Conservation (phyloP, 192 early-diverging fungal genomes). For the Backusella mclennaniae region DNA sequence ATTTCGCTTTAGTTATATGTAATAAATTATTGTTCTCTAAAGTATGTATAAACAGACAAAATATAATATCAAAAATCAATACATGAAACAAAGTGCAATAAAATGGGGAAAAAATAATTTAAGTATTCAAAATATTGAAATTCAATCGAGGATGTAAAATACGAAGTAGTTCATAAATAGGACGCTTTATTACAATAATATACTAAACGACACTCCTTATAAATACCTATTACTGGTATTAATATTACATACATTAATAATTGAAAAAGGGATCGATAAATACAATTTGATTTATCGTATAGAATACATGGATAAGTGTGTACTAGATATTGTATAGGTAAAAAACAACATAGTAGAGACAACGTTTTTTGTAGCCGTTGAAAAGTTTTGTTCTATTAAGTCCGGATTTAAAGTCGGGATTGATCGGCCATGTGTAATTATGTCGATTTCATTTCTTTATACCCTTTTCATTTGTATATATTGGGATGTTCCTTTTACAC, state of each 20-base stretch:
- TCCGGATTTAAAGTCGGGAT: neutral
- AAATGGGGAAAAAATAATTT: neutral
- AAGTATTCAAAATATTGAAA: neutral
- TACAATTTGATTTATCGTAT: neutral
- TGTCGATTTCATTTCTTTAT: neutral
- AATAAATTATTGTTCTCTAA: neutral
- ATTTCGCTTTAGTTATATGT: neutral
- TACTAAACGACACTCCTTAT: neutral
- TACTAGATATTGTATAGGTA: neutral
- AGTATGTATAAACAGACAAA: neutral
- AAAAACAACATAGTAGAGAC: neutral
- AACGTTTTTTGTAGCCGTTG: neutral
- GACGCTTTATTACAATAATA: neutral
- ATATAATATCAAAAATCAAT: neutral
- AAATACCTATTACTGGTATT: neutral
- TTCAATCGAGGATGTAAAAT: neutral
- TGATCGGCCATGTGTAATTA: conserved; percentile 4
- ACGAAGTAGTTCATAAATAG: neutral
- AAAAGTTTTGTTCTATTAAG: neutral
- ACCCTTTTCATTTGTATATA: neutral
- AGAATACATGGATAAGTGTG: neutral
- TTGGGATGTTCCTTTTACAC: neutral
- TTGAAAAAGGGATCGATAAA: neutral
- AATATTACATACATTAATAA: neutral
- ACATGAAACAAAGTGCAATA: neutral